Percentiles rank a stretch among this genome's conserved stretches.
Conservation (phyloP, 495 filamentous ascomycete genomes). For the Cenococcum geophilum region DNA sequence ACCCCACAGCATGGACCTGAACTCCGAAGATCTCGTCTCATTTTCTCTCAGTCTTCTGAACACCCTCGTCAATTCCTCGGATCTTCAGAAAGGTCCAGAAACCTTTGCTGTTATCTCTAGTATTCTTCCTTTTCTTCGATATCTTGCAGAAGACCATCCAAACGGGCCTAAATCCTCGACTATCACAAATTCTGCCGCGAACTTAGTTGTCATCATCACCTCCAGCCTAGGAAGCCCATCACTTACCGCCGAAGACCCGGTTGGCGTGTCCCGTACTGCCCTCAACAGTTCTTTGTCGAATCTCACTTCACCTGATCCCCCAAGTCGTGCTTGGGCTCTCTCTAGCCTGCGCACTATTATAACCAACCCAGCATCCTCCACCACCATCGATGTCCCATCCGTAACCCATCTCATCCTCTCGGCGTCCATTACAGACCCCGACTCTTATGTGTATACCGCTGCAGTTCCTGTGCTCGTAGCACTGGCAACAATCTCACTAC, state of each 20-base stretch:
- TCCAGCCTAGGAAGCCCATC: not conserved
- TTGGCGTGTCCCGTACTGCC: slow-evolving; percentile 3
- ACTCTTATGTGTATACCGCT: slow-evolving; percentile 37
- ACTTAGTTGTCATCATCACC: slow-evolving; percentile 10
- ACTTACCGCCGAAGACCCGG: not conserved
- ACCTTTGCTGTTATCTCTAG: not conserved
- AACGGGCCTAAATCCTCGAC: slow-evolving; percentile 6
- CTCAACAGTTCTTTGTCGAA: slow-evolving; percentile 67
- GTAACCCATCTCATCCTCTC: slow-evolving; percentile 29
- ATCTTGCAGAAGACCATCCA: slow-evolving; percentile 8
- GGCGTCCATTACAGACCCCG: slow-evolving; percentile 36
- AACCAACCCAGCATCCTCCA: slow-evolving; percentile 13
- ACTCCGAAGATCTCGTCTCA: slow-evolving; percentile 25
- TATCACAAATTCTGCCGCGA: slow-evolving; percentile 19
- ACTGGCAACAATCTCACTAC: slow-evolving; percentile 17
- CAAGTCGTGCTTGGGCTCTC: slow-evolving; percentile 72
- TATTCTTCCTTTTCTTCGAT: slow-evolving; percentile 13
- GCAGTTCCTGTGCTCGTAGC: slow-evolving; percentile 22
- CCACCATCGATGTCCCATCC: slow-evolving; percentile 26
- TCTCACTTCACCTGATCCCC: slow-evolving; percentile 67
- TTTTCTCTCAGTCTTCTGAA: slow-evolving; percentile 28
- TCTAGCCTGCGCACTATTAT: slow-evolving; percentile 63
- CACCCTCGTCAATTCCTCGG: slow-evolving; percentile 18
- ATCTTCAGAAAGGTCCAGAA: slow-evolving; percentile 15
- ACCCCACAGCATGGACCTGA: slow-evolving; percentile 3